Base-by-base conservation (phyloP, 108 stramenopile genomes). In the Cyclotella sp. region DNA sequence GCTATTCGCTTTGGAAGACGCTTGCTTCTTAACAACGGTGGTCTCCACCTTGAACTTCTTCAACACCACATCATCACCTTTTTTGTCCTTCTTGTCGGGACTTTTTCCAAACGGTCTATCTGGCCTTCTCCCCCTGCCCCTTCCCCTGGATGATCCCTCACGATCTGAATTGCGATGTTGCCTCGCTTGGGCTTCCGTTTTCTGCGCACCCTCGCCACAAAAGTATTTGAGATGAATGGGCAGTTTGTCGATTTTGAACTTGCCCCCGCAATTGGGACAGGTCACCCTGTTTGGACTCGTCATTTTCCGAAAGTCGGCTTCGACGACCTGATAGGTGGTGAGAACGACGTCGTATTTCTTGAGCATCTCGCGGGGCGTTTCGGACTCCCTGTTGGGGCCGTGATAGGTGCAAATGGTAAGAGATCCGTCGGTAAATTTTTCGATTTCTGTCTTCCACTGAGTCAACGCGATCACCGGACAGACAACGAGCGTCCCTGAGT, bases 381-480 rank as follows among this genome's bases (percentile, higher is more conserved):
- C 66, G 24, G 84, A 58, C 11, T 81, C 83, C 26, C 98, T 83
- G 60, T 95, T 86, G 9, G 88, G 78, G 11, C 99, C 99, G 79
- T 98, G 97, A 82, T 99, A 97, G 0, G 91, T 93, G 13, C 91
- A 78, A 52, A 99, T 90, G 19, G 71, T 90, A 63, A 99, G 75
- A 0, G 86, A 63, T 6, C 90, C 86, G 19, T 81, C 85, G 9
- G 96, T 96, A 75, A 98, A 98, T 59, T 97, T 97, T 60, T 93
- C 92, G 54, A 98, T 96, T 76, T 99, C 99, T 22, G 86, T 79
- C 63, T 90, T 94, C 99, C 99, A 99, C 77, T 99, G 98, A 34
- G 84, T 84, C 47, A 99, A 61, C 9, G 99, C 99, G 52, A 98
- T 96, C 9, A 97, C 90, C 10, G 99, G 99, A 64, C 97, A 96